Conservation (phyloP, 768 basidiomycete species). For the Tremella mesenterica region DNA sequence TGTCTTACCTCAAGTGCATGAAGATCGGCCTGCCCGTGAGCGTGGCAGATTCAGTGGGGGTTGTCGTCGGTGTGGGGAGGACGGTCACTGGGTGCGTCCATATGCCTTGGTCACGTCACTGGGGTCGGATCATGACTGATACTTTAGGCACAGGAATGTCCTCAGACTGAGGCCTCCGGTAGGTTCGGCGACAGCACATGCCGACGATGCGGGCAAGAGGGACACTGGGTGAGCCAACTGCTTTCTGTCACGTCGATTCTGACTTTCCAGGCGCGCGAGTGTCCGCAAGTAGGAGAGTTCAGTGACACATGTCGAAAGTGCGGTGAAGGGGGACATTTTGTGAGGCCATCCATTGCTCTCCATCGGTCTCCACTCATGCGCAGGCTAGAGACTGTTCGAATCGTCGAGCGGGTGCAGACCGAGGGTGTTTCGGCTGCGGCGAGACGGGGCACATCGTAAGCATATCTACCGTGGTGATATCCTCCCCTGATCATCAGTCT, state of each 20-base stretch:
- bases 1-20: not conserved
- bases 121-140: not conserved
- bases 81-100: conserved; percentile 12
- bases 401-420: not conserved
- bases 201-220: conserved; percentile 6
- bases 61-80: conserved; percentile 16
- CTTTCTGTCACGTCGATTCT: not conserved
- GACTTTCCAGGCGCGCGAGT: conserved; percentile 4
- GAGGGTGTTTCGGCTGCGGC: conserved; percentile 17
- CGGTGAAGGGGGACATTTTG: conserved; percentile 5
- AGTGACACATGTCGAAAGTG: not conserved
- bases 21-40: not conserved
- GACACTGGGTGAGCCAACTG: conserved; percentile 7
- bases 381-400: not conserved
- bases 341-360: not conserved
- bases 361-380: no score
- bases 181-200: not conserved
- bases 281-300: not conserved
- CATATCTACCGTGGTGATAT: not conserved
- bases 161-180: not conserved
- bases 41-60: conserved; percentile 1
- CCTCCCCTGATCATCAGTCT: not conserved
- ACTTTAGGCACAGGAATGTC: conserved; percentile 1
- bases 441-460: conserved; percentile 19
- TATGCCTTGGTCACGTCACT: not conserved